Evolutionary conservation across 1,284 basidiomycete species (phyloP), one percentile per base, ranked within the genome.

Genomic region (Ustilago bromivora): DNA sequence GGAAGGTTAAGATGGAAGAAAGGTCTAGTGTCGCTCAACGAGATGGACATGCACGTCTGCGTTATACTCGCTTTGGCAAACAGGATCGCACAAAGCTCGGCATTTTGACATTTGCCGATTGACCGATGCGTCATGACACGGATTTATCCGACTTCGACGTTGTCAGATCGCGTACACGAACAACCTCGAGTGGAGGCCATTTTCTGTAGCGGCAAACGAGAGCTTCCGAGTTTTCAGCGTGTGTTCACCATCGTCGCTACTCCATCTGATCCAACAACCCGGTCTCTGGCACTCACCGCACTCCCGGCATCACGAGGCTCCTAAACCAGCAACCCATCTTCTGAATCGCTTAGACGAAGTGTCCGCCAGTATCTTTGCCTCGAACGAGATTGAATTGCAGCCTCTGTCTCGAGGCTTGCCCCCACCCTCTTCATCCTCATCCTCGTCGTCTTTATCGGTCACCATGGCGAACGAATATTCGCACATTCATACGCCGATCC

Each of bases 401-500:
- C 71, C 66, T 73, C 66, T 68, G 2, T n/a, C 13, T 36, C 61
- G 65, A 63, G 61, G 70, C 53, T 38, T 47, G 57, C 46, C 52
- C 40, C 7, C 43, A 23, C 43, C 53, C 32, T 41, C 61, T 13
- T 31, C 31, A 17, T 28, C 28, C 13, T 51, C 49, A 6, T 51
- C 49, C 12, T 6, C n/a, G 13, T 51, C 49, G 12, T 51, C 49
- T 46, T 46, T 15, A 8, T 46, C 36, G 46, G 54, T 19, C 60
- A 57, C 28, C 52, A 63, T 64, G 63, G 51, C 67, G 38, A 61
- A 41, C 58, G 51, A 43, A 12, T 64, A 73, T 36, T 56, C 65
- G 12, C 62, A 68, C 55, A 92, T 47, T 0, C 68, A 76, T 28
- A 64, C 71, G 34, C 76, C 76, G 10, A 78, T 99, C 78, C 91